Evolutionary conservation across 176 grass and related monocot species (phyloP).

Genomic region (Tuctoria greenei): DNA sequence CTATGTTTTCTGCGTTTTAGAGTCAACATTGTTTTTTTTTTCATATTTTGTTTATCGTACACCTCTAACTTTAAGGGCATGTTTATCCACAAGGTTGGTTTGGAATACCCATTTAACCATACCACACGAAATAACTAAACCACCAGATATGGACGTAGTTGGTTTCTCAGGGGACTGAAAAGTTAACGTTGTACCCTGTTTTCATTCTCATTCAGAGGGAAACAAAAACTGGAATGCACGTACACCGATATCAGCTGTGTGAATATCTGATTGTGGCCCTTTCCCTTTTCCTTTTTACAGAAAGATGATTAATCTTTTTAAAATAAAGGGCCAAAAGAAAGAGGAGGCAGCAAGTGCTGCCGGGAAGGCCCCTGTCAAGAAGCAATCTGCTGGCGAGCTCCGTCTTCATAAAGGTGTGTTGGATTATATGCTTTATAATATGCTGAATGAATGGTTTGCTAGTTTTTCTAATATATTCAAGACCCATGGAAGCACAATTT

Average conservation of each 20-base stretch:
- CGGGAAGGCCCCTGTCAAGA: constrained; percentile 64
- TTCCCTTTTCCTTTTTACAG: constrained; percentile 29
- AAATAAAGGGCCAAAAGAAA: constrained; percentile 85
- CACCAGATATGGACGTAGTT: neutral
- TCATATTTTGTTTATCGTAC: neutral
- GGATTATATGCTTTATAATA: neutral
- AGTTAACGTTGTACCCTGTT: neutral
- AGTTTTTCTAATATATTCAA: neutral
- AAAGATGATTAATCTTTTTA: constrained; percentile 86
- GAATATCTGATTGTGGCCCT: constrained; percentile 3
- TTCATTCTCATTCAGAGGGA: neutral
- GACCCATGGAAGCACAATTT: too few relatives aligned
- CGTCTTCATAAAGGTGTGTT: constrained; percentile 76
- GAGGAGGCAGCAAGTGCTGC: constrained; percentile 69
- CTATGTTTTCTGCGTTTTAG: neutral
- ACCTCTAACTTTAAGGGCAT: neutral
- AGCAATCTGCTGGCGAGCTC: constrained; percentile 77
- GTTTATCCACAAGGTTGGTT: neutral
- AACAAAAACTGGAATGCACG: neutral
- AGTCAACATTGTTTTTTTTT: neutral
- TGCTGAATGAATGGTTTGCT: neutral
- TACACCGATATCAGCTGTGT: neutral
- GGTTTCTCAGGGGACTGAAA: neutral
- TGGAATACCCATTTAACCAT: neutral
- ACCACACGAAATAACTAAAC: neutral